Evolutionary conservation across 2,329 filamentous ascomycete species (phyloP).

Genomic region (Neopestalotiopsis clavispora): DNA sequence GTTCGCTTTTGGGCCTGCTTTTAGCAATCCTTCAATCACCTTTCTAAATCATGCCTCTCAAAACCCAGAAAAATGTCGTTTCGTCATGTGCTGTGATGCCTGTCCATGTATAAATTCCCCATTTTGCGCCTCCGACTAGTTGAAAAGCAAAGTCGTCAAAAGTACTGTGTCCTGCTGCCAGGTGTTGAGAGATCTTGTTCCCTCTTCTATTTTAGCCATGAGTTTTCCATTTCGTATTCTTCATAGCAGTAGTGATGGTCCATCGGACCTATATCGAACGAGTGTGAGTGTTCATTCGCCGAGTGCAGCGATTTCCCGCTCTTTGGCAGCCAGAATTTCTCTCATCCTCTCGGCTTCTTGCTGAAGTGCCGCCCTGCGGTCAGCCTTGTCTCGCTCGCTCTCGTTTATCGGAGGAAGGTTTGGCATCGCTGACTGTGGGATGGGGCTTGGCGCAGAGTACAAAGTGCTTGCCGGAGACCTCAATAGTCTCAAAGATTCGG

Average conservation of each 20-base stretch:
- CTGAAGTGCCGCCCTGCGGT: conserved; percentile 69
- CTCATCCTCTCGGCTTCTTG: conserved; percentile 79
- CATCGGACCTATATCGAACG: neutral
- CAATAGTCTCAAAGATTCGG: conserved; percentile 48
- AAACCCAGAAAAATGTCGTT: neutral
- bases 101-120: neutral
- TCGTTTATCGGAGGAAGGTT: conserved; percentile 40
- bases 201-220: conserved; percentile 3
- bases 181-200: neutral
- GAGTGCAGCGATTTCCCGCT: conserved; percentile 69
- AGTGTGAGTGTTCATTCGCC: conserved; percentile 31
- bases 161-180: conserved; percentile 1
- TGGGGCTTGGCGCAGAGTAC: conserved; percentile 47
- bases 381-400: conserved; percentile 59
- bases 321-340: conserved; percentile 73
- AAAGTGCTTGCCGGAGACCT: conserved; percentile 48
- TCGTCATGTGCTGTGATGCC: conserved; percentile 1
- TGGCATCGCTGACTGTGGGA: conserved; percentile 40
- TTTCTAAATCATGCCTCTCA: neutral
- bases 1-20: neutral
- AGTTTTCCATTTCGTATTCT: neutral
- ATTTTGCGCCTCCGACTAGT: neutral
- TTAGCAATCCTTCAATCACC: neutral
- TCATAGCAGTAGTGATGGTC: neutral
- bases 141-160: neutral